These are phyloP conservation scores for Pistacia vera DNA, from an alignment of 345 rosid genomes.

Conservation along the genomic window DNA sequence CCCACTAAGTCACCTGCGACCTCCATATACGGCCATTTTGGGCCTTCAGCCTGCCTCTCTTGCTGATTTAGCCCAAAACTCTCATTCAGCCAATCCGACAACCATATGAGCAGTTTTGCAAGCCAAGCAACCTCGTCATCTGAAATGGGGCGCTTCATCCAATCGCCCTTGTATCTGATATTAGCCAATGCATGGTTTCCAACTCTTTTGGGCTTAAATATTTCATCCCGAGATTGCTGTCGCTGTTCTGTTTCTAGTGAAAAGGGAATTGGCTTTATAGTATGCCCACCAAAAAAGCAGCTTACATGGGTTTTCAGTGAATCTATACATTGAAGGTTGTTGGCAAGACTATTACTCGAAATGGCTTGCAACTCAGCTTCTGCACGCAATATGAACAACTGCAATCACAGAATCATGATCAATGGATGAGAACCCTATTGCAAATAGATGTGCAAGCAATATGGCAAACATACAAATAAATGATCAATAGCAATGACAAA, in stretches of 20 bases:
- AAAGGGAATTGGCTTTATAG: conserved; percentile 49
- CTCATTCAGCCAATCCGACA: conserved; percentile 70
- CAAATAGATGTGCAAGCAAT: not conserved
- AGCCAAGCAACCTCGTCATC: conserved; percentile 84
- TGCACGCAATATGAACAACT: conserved; percentile 85
- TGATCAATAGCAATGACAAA: not conserved
- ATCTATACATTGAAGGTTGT: conserved; percentile 51
- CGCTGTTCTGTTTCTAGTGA: conserved; percentile 41
- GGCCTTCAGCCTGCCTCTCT: conserved; percentile 25
- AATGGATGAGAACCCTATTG: not conserved
- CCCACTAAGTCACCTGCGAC: conserved; percentile 38
- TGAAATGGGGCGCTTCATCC: conserved; percentile 89
- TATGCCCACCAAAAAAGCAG: conserved; percentile 59
- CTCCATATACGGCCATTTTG: conserved; percentile 56
- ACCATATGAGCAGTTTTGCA: conserved; percentile 61
- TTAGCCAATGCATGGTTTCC: conserved; percentile 42
- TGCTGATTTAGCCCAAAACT: conserved; percentile 58
- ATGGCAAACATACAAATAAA: not conserved
- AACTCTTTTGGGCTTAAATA: conserved; percentile 76
- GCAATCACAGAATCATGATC: conserved; percentile 37
- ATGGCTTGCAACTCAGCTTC: conserved; percentile 82
- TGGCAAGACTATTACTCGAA: conserved; percentile 45
- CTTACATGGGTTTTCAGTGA: conserved; percentile 55
- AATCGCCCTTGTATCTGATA: conserved; percentile 73
- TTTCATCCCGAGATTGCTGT: conserved; percentile 54